phyloP scores from a whole-genome alignment of 164 flowering plant species.

The Tetracentron sinense region DNA sequence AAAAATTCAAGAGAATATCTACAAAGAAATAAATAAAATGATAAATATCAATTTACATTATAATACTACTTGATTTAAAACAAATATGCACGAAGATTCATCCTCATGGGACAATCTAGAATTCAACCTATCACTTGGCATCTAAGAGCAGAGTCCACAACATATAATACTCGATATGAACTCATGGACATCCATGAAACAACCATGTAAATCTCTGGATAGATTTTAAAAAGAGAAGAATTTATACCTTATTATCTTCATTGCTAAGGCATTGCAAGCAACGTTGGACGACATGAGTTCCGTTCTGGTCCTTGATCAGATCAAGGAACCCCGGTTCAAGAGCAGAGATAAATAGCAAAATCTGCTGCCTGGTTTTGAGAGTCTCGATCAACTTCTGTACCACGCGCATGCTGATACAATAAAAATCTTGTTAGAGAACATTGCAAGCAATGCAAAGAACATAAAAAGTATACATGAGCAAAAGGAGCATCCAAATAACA shows the following conservation, averaged over 20 bases:
- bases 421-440: slow-evolving; percentile 5
- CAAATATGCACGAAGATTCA: not conserved
- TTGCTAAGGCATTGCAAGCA: slow-evolving; percentile 61
- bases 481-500: not conserved
- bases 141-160: not conserved
- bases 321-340: slow-evolving; percentile 66
- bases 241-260: slow-evolving; percentile 67
- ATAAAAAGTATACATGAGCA: not conserved
- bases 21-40: no score
- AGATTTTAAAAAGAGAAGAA: not conserved
- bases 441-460: not conserved
- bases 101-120: not conserved
- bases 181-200: not conserved
- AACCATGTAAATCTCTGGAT: not conserved
- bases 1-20: no score
- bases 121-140: not conserved
- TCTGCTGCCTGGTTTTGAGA: slow-evolving; percentile 55
- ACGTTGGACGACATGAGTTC: slow-evolving; percentile 78
- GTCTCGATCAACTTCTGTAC: slow-evolving; percentile 82
- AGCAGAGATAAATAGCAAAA: slow-evolving; percentile 40
- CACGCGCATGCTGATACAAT: slow-evolving; percentile 62
- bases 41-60: no score
- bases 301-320: slow-evolving; percentile 72
- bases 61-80: no score
- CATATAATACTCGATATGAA: not conserved